phyloP scores from a whole-genome alignment of 2,329 filamentous ascomycete species.

The Diplodia sapinea region DNA sequence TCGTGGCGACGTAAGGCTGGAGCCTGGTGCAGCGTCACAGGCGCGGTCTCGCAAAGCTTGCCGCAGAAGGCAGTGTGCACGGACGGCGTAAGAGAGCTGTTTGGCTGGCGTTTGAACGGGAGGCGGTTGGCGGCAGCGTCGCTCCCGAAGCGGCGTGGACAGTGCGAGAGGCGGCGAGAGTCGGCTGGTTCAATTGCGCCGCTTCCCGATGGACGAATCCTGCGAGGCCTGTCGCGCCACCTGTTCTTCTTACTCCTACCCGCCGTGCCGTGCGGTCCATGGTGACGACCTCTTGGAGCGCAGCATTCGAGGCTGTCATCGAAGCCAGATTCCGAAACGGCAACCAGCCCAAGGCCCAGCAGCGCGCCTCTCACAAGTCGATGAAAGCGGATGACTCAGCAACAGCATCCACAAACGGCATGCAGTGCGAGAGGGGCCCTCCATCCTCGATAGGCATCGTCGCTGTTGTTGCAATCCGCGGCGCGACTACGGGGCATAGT shows the following conservation, averaged over 20 bases:
- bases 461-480: too few species aligned
- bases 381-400: background rate
- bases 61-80: background rate
- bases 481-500: too few species aligned
- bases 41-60: constrained; percentile 20
- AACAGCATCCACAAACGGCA: background rate
- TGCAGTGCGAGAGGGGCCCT: background rate
- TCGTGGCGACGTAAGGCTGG: background rate
- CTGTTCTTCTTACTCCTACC: background rate
- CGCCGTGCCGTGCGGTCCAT: background rate
- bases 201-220: constrained; percentile 2
- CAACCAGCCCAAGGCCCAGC: background rate
- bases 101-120: constrained; percentile 3
- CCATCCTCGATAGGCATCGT: too few species aligned
- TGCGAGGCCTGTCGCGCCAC: background rate
- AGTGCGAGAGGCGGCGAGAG: constrained; percentile 8
- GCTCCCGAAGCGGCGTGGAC: background rate
- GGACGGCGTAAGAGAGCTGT: background rate
- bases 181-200: constrained; percentile 10
- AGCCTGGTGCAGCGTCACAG: background rate
- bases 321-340: background rate
- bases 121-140: background rate
- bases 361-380: background rate
- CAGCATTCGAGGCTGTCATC: background rate
- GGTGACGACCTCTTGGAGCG: background rate